Percentiles rank a stretch among this genome's conserved stretches.
Conservation (phyloP, 2,329 filamentous ascomycete species). For the Pseudogymnoascus sp. region DNA sequence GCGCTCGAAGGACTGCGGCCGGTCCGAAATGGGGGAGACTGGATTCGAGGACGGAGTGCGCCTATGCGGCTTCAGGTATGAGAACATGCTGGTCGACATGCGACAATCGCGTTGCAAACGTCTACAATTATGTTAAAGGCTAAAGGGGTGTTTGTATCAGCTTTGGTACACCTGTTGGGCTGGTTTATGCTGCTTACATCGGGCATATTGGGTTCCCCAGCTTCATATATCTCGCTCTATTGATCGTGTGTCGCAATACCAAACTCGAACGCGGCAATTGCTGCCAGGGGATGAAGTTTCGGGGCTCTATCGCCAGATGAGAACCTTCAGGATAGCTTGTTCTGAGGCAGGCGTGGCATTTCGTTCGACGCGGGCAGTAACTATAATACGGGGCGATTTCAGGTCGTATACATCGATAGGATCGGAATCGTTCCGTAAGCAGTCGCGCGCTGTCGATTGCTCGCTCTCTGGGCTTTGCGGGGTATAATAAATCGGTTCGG, state of each 20-base stretch:
- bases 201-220: conserved; percentile 2
- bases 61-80: conserved; percentile 28
- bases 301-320: neutral
- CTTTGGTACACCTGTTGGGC: neutral
- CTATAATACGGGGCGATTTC: neutral
- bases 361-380: neutral
- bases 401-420: neutral
- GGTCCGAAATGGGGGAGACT: conserved; percentile 24
- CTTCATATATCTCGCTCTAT: neutral
- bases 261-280: neutral
- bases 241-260: neutral
- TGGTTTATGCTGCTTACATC: neutral
- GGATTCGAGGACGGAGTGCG: conserved; percentile 25
- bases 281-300: neutral
- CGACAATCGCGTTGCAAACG: conserved; percentile 3
- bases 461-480: neutral
- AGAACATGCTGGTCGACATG: conserved; percentile 24
- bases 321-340: neutral
- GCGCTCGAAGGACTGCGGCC: conserved; percentile 22
- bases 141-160: neutral
- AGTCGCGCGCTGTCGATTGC: conserved; percentile 5
- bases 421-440: neutral
- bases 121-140: neutral
- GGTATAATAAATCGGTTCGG: neutral
- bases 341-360: neutral